phyloP scores from a whole-genome alignment of 805 yeast genomes.

The Henningerozyma blattae region DNA sequence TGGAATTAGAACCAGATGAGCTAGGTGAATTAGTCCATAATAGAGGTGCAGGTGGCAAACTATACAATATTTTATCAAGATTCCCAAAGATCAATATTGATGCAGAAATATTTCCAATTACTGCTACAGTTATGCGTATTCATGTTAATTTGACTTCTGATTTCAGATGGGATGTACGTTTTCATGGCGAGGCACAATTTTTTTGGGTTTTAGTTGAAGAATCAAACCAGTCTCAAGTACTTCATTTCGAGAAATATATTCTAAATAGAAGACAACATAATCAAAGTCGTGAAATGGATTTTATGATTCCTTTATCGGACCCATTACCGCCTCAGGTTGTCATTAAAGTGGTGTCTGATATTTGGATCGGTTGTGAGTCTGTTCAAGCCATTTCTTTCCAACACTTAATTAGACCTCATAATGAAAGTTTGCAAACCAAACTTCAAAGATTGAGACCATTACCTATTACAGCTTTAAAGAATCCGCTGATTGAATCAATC shows the following conservation, averaged over 20 bases:
- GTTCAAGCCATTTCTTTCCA: conserved; percentile 74
- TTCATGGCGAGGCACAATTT: conserved; percentile 74
- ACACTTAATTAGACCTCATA: conserved; percentile 78
- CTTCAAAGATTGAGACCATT: conserved; percentile 73
- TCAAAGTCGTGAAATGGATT: conserved; percentile 62
- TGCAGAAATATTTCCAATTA: conserved; percentile 81
- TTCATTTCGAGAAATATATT: conserved; percentile 76
- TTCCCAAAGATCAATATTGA: conserved; percentile 70
- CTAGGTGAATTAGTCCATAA: conserved; percentile 88
- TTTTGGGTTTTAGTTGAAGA: conserved; percentile 94
- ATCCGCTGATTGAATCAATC: conserved; percentile 52
- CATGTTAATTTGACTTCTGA: conserved; percentile 61
- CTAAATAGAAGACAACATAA: conserved; percentile 45
- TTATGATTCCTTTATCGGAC: conserved; percentile 82
- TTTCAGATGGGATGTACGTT: conserved; percentile 72
- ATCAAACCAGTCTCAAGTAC: conserved; percentile 54
- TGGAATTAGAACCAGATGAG: conserved; percentile 65
- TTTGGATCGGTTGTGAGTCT: conserved; percentile 82
- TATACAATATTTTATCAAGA: conserved; percentile 48
- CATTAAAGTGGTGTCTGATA: conserved; percentile 67
- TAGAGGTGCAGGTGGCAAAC: conserved; percentile 50
- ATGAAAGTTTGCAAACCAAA: conserved; percentile 76
- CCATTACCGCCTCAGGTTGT: conserved; percentile 86
- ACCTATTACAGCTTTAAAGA: conserved; percentile 69
- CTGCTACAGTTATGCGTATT: conserved; percentile 74